Evolutionary conservation across 2,329 filamentous ascomycete species (phyloP), one percentile per base, ranked within the genome.

Genomic region (Chrysoporthe puriensis): DNA sequence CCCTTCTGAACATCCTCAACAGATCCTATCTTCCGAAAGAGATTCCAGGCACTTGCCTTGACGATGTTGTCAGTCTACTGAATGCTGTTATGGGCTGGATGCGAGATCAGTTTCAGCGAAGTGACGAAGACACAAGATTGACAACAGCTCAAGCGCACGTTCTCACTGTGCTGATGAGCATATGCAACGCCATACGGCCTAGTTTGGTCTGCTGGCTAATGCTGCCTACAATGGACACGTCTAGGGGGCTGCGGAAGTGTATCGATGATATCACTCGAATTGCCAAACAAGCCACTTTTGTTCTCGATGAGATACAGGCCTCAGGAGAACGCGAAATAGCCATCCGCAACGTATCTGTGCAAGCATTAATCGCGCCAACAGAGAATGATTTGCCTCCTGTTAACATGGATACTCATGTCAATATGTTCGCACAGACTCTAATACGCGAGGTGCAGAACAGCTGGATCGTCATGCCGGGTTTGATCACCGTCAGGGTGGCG

Each of bases 361-460:
- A 60, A 36, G 60, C 63, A n/a, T 61, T 70, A 21, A 34, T 50
- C 42, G 46, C 43, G 18, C 64, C 52, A n/a, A 36, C 4, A n/a
- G 57, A 66, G n/a, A 52, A 58, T 14, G 32, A n/a, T 13, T 32
- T 54, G 13, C 59, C 42, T 32, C 63, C 61, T 60, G 44, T 16
- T 3, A 26, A 65, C 64, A 69, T 43, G 68, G 70, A 78, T 43
- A 66, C 76, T 2, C 75, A 81, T 36, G 73, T 82, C 9, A 72
- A 75, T 42, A 77, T 70, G 54, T 85, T 86, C 66, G 74, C 76
- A 7, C 76, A 77, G 18, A 79, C 79, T 61, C 82, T 86, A 48
- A 65, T 79, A 5, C 76, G 78, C 9, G 84, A 86, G 54, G 79
- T 85, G 13, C 74, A 75, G 4, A 78, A 77, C 57, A 82, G 80